phyloP scores from a whole-genome alignment of 176 grass and related monocot species.

The Bonia amplexicaulis region DNA sequence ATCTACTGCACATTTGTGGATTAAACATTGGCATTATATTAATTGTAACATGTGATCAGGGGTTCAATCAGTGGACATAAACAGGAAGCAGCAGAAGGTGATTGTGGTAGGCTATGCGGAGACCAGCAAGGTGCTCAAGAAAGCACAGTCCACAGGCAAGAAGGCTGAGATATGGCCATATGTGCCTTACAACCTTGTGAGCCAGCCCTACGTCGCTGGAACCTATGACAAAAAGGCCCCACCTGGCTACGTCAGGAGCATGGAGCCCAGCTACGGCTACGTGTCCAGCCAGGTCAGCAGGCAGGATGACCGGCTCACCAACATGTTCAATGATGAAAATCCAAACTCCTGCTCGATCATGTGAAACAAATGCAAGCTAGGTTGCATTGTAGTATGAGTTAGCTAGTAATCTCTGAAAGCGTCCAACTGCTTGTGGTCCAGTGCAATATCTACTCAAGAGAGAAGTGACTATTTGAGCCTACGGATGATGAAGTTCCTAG shows the following conservation, averaged over 20 bases:
- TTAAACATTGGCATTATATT: background rate
- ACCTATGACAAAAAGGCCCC: constrained; percentile 60
- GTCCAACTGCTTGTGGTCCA: background rate
- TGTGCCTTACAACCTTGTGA: constrained; percentile 46
- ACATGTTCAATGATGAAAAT: constrained; percentile 62
- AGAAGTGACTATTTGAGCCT: background rate
- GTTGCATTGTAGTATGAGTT: background rate
- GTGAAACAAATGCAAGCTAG: constrained; percentile 13
- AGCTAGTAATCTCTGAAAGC: background rate
- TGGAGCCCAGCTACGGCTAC: constrained; percentile 17
- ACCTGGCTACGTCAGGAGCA: constrained; percentile 47
- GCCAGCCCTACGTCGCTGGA: constrained; percentile 42
- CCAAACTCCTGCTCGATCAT: constrained; percentile 51
- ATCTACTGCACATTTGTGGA: background rate
- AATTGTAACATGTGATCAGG: constrained; percentile 36
- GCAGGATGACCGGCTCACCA: constrained; percentile 45
- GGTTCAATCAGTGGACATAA: constrained; percentile 54
- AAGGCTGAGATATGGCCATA: constrained; percentile 68
- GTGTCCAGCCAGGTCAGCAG: constrained; percentile 13
- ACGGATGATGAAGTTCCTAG: background rate
- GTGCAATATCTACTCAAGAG: background rate
- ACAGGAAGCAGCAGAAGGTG: constrained; percentile 61
- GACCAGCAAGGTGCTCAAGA: constrained; percentile 49
- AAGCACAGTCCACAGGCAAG: constrained; percentile 53
- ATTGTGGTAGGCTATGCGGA: constrained; percentile 52